Evolutionary conservation across 1,284 basidiomycete species (phyloP), one percentile per base, ranked within the genome.

Genomic region (Vanrija sp.): DNA sequence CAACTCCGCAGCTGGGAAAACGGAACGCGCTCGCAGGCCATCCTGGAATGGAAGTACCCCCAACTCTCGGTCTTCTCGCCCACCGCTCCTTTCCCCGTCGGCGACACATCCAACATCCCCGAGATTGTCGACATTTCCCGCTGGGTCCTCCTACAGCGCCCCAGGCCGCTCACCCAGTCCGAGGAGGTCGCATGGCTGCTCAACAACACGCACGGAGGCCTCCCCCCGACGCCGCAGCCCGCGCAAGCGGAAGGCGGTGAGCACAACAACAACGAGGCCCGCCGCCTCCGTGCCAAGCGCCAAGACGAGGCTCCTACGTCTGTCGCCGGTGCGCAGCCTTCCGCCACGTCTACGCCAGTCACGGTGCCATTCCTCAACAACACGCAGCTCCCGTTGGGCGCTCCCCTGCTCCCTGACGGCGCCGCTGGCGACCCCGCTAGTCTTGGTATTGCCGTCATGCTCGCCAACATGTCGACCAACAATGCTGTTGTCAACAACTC

Each of bases 371-470:
- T 53, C 19, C 23, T 29, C 26, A 38, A 25, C 38, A 53, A 52
- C 46, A 34, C 52, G 1, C 21, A 38, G 19, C 55, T 61, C 1
- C 59, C 59, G 16, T 21, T 23, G n/a, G 59, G 59, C 25, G 39
- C 43, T 19, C 57, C 55, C 1, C 56, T 81, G 43, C 59, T 80
- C 15, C 49, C 61, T 6, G 80, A 80, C 61, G 85, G 83, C 16
- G 85, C 88, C 0, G 86, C 86, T 0, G 87, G 82, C 3, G 92
- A 96, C 75, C 91, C 92, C 0, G 84, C 89, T 0, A 86, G 85
- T 58, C 82, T 92, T 46, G 91, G 91, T 0, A 80, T 88, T n/a
- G 81, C 86, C 0, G 84, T 91, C 21, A 76, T 93, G 45, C 73
- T 95, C 5, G 88, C 89, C 1, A 70, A 75, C 46, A 63, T 55